Base-by-base conservation (phyloP, 345 rosid species). In the Arabidopsis suecica region DNA sequence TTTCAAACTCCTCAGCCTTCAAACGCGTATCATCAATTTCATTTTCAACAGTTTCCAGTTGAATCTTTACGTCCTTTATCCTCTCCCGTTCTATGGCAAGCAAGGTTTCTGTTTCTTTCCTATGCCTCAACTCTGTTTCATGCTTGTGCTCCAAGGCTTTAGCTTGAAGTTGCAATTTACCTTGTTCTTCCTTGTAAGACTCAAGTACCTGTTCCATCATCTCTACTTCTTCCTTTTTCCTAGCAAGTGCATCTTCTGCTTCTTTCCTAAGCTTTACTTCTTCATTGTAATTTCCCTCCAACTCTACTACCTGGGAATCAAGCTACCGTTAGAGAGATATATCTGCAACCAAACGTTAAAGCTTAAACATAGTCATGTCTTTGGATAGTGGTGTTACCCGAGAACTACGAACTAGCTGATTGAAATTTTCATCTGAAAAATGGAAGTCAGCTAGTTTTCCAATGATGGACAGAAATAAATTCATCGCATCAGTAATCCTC, bases 221-320 rank as follows among this genome's bases (percentile, higher is more conserved):
- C 45, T 76, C 78, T 11, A 69, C 12, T 5, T 65, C 74, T 7
- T 68, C 76, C 5, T 20, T 74, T 42, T 49, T 30, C 18, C 1
- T 45, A 51, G 50, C 41, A 28, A 71, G 67, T 12, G 45, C 70
- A 22, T 33, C 79, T 37, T 75, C 79, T 14, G 69, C 55, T 61
- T 78, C 74, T 62, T 57, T 69, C 81, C 66, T 55, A n/a, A 61
- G 69, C 44, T 41, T 75, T 18, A 63, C 70, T 73, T 69, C 69
- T 44, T 64, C 74, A 23, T 25, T 32, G 57, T 74, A 79, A 20
- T 44, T 77, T 12, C 28, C 75, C 78, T 84, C 78, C 16, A 81
- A 16, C 68, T 75, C 81, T 41, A 2, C 61, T 30, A 41, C 80
- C 89, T 83, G 68, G 14, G 57, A n/a, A 32, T 20, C 47, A 63